Base-by-base conservation (phyloP, 768 basidiomycete species). In the Leccinum obscurum region DNA sequence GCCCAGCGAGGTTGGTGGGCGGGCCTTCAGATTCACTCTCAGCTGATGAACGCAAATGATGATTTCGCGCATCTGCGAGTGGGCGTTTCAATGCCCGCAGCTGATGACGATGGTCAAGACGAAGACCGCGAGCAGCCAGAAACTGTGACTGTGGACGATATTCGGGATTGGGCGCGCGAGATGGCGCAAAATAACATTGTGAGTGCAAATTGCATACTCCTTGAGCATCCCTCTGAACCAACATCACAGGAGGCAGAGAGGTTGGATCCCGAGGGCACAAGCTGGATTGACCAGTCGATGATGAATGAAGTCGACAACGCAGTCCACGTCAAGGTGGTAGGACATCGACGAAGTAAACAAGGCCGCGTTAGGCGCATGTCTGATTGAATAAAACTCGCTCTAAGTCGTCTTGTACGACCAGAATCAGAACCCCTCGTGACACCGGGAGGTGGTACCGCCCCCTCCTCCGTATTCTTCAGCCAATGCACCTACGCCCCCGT, bases 1-100 rank as follows among this genome's bases (percentile, higher is more conserved):
- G 76, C 77, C 86, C 86, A 87, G 6, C 76, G 79, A 11, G 85
- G 84, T 51, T 78, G 74, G 64, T 87, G 85, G 11, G 82, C 63
- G 28, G 84, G 2, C 85, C 85, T n/a, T 66, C 72, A 24, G 78
- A 75, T 52, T 79, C 74, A 9, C 11, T 76, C 71, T 74, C 85
- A 87, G 13, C 73, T 78, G 22, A 86, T 72, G 6, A 30, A 85
- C 34, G 81, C 82, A 50, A 77, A 82, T 50, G 72, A 77, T 24
- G 84, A 87, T 41, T 84, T 88, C 60, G 77, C 64, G 10, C 80
- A 83, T 71, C 75, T 87, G 26, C 72, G 67, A 61, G 68, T 74
- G 66, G 72, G 74, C 35, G 57, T 58, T 46, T 59, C 61, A 24
- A 78, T 76, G 56, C 69, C 69, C 24, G 70, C 20, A 30, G 55